phyloP scores from a whole-genome alignment of 371 early-diverging fungal genomes.

The Actinomortierella wolfii region DNA sequence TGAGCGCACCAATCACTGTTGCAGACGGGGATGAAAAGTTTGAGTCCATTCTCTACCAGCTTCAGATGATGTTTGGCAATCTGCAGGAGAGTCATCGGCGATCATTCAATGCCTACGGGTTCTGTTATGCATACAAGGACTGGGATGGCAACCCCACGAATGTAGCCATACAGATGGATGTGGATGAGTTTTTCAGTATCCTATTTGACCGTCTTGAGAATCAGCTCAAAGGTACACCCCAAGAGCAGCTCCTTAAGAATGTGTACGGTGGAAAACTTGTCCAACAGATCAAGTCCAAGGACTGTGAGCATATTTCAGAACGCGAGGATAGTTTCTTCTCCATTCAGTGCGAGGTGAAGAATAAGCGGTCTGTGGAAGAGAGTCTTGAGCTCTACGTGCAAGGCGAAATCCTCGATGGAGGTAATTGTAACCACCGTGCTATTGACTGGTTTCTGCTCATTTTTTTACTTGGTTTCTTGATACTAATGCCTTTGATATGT shows the following conservation, averaged over 20 bases:
- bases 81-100: conserved; percentile 50
- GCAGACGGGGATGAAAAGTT: conserved; percentile 35
- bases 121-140: conserved; percentile 55
- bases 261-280: conserved; percentile 59
- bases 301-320: conserved; percentile 58
- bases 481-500: no score
- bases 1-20: conserved; percentile 37
- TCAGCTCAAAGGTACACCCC: conserved; percentile 50
- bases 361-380: conserved; percentile 53
- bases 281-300: conserved; percentile 60
- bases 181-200: conserved; percentile 58
- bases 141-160: conserved; percentile 57
- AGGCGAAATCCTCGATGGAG: conserved; percentile 58
- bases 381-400: conserved; percentile 58
- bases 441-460: conserved; percentile 5
- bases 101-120: conserved; percentile 48
- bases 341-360: conserved; percentile 60
- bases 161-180: conserved; percentile 59
- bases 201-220: conserved; percentile 58
- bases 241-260: conserved; percentile 49
- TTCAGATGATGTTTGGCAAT: conserved; percentile 51
- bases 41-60: conserved; percentile 50
- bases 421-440: conserved; percentile 46
- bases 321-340: conserved; percentile 58
- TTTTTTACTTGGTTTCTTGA: no score